Evolutionary conservation across 2,329 filamentous ascomycete species (phyloP).

Genomic region (Neopestalotiopsis sp.): DNA sequence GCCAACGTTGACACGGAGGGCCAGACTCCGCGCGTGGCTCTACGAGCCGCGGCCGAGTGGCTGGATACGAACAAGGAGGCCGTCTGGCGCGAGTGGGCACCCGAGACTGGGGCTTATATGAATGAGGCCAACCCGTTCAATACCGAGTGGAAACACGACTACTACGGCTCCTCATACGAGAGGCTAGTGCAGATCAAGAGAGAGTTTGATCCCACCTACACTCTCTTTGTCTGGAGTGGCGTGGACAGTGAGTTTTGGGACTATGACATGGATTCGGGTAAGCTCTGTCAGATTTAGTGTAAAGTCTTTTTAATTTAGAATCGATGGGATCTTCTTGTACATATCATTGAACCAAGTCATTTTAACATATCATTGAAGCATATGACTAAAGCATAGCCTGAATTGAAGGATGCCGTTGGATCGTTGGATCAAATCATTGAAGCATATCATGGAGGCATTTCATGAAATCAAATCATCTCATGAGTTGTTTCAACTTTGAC

Average conservation of each 20-base stretch:
- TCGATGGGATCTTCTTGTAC: neutral
- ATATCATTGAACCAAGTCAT: too few species aligned
- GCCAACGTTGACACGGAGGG: neutral
- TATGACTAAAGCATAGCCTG: neutral
- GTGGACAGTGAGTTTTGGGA: conserved; percentile 7
- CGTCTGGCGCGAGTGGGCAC: conserved; percentile 9
- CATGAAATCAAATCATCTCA: neutral
- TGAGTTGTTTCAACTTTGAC: too few species aligned
- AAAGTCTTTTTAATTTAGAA: neutral
- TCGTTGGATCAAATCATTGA: too few species aligned
- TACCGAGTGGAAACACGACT: conserved; percentile 35
- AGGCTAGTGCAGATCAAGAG: conserved; percentile 43
- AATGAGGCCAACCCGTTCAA: conserved; percentile 47
- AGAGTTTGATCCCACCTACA: conserved; percentile 41
- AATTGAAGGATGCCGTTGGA: too few species aligned
- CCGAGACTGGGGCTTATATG: conserved; percentile 32
- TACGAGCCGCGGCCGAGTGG: conserved; percentile 4
- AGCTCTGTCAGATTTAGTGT: conserved; percentile 1
- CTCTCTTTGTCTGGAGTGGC: neutral
- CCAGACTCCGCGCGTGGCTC: neutral
- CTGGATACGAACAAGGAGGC: conserved; percentile 9
- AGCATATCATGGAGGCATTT: neutral
- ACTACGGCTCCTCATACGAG: conserved; percentile 42
- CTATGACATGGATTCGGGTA: conserved; percentile 8
- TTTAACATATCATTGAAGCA: too few species aligned